Evolutionary conservation across 2,329 filamentous ascomycete species (phyloP), one percentile per base, ranked within the genome.

Genomic region (Zymoseptoria passerinii): DNA sequence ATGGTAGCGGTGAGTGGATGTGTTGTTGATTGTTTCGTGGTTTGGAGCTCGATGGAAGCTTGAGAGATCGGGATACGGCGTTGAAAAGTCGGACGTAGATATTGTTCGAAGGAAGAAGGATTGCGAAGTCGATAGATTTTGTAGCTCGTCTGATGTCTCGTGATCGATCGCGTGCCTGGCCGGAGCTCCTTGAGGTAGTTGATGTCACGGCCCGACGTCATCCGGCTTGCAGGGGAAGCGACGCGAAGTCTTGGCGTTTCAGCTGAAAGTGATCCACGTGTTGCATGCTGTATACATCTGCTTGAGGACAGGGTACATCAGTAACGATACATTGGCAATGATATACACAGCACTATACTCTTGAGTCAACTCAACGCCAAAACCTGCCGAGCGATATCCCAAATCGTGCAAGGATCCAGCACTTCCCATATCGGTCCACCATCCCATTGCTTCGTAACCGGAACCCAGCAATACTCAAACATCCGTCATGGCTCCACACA

Each of bases 1-100:
- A 69, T 70, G 9, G 52, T 70, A 61, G 52, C 56, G 58, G 56
- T 56, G 28, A n/a, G 52, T 59, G 27, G 48, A 10, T 19, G 51
- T 27, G 35, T 28, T 19, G 49, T 49, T 27, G 59, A 54, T n/a
- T 51, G 44, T 27, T 19, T 27, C n/a, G 35, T 55, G 51, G 35
- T 9, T 35, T 19, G 44, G 55, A 57, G 50, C 28, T 28, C 52
- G 29, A 19, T 50, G 28, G 28, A 48, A 48, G 28, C 49, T 54
- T 35, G 52, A 23, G 52, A 51, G 40, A 52, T 50, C 27, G 35
- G 5, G 10, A 8, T 7, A 16, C 8, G 40, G 4, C 50, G 27
- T 44, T 28, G 20, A 20, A 20, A 16, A 19, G 55, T 54, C 20
- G 53, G 48, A 53, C 27, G 18, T 8, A 16, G 35, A 16, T 44